phyloP scores from a whole-genome alignment of 495 filamentous ascomycete genomes.

The Glonium stellatum region DNA sequence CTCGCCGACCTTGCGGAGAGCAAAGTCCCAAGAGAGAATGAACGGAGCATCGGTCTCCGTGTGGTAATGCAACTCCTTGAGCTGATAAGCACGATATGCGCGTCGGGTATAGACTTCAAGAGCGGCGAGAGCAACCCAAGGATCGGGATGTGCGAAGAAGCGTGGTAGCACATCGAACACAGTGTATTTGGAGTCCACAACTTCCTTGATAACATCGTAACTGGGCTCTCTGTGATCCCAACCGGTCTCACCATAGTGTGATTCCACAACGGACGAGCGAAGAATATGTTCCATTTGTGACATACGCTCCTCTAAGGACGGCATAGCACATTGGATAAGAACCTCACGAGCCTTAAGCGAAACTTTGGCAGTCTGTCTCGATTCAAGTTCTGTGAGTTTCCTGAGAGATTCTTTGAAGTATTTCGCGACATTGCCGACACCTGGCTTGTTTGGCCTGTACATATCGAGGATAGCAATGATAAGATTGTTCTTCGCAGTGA shows the following conservation, averaged over 20 bases:
- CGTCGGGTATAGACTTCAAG: conserved; percentile 94
- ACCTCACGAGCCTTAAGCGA: conserved; percentile 94
- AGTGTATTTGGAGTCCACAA: conserved; percentile 96
- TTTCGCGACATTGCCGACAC: conserved; percentile 78
- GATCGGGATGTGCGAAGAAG: conserved; percentile 90
- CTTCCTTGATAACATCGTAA: conserved; percentile 82
- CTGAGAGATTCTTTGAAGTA: conserved; percentile 76
- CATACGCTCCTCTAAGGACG: conserved; percentile 88
- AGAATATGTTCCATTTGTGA: conserved; percentile 98
- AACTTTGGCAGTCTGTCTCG: conserved; percentile 85
- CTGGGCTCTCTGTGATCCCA: conserved; percentile 94
- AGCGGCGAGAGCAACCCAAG: conserved; percentile 89
- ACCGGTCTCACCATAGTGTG: conserved; percentile 90
- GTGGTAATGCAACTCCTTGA: conserved; percentile 84
- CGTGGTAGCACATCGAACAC: conserved; percentile 92
- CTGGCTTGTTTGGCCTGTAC: conserved; percentile 90
- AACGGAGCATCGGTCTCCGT: conserved; percentile 69
- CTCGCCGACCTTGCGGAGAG: conserved; percentile 82
- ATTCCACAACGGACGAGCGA: conserved; percentile 93
- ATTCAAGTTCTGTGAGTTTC: conserved; percentile 87
- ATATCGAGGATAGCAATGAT: conserved; percentile 86
- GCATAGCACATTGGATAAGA: conserved; percentile 91
- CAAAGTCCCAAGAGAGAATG: conserved; percentile 90
- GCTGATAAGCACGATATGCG: conserved; percentile 88
- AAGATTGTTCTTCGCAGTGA: conserved; percentile 90